A percentile compares a stretch with the other conserved stretches of the same genome.
Evolutionary conservation across 306 rosid genomes (phyloP).

Genomic region (Quercus cerris): DNA sequence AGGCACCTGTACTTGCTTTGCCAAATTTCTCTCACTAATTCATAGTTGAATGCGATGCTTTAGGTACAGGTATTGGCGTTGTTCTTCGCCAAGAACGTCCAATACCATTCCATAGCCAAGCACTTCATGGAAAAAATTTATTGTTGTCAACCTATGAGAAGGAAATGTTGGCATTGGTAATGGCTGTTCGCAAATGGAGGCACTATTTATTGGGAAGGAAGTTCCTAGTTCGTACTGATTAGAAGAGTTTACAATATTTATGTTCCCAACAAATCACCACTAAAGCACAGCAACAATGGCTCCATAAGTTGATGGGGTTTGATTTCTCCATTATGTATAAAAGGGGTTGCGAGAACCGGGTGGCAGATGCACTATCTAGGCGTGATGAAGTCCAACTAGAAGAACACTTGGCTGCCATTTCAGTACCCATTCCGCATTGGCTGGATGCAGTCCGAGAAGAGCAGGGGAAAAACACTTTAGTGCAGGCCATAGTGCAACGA

Average conservation of each 20-base stretch:
- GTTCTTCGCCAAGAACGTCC: not conserved
- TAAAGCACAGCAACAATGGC: not conserved
- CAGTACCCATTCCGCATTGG: too few relatives aligned
- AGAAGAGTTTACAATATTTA: not conserved
- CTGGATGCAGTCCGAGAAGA: too few relatives aligned
- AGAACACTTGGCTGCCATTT: not conserved
- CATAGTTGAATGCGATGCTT: not conserved
- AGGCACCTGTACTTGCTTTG: too few relatives aligned
- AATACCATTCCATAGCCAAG: not conserved
- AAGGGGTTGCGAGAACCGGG: not conserved
- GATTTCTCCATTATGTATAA: not conserved
- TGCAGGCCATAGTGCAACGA: not conserved
- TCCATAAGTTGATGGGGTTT: not conserved
- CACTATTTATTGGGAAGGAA: not conserved
- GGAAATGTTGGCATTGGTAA: not conserved
- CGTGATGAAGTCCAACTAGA: not conserved
- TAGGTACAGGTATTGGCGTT: not conserved
- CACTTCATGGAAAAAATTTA: not conserved
- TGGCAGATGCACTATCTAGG: not conserved
- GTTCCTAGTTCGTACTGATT: not conserved
- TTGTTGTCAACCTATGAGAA: not conserved
- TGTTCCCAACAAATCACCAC: not conserved
- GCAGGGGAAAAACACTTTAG: too few relatives aligned
- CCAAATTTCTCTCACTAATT: not conserved
- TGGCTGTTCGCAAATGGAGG: not conserved